Conservation (phyloP, 495 filamentous ascomycete species). For the Barbatosphaeria neglecta region DNA sequence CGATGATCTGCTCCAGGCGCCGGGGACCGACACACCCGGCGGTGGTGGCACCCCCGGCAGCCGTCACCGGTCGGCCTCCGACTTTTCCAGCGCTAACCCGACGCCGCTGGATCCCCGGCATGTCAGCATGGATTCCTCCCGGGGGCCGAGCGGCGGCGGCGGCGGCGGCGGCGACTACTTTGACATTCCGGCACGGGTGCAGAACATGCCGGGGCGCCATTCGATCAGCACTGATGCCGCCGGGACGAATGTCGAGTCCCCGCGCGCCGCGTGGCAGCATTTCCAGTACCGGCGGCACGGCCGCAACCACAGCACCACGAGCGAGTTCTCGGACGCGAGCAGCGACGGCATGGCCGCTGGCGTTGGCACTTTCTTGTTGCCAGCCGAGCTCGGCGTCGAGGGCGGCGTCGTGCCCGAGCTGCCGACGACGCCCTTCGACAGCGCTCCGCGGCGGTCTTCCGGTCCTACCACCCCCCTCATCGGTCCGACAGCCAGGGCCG, state of each 20-base stretch:
- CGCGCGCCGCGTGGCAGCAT: slow-evolving; percentile 3
- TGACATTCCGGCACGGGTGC: slow-evolving; percentile 7
- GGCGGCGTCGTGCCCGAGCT: slow-evolving; percentile 10
- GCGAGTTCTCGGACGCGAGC: slow-evolving; percentile 26
- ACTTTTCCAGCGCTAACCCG: slow-evolving; percentile 8
- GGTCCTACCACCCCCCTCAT: slow-evolving; percentile 3
- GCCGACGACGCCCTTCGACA: slow-evolving; percentile 3
- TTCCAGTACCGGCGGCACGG: slow-evolving; percentile 14
- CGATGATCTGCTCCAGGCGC: slow-evolving; percentile 1
- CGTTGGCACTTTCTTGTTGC: slow-evolving; percentile 1
- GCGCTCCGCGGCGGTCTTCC: slow-evolving; percentile 6
- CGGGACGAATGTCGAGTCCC: slow-evolving; percentile 20
- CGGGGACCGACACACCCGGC: neutral
- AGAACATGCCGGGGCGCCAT: slow-evolving; percentile 10
- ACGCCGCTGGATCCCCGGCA: slow-evolving; percentile 14
- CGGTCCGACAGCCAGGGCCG: too few relatives aligned
- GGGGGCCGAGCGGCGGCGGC: too few relatives aligned
- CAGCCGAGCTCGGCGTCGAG: slow-evolving; percentile 16
- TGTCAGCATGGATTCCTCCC: slow-evolving; percentile 18
- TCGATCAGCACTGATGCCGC: slow-evolving; percentile 8
- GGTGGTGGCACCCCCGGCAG: neutral
- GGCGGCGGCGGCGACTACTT: slow-evolving; percentile 24
- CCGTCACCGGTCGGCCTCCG: slow-evolving; percentile 10
- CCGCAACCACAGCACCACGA: slow-evolving; percentile 25
- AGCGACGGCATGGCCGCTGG: slow-evolving; percentile 12